Conservation (phyloP, 2,329 filamentous ascomycete genomes). For the Didymosphaeria variabile region DNA sequence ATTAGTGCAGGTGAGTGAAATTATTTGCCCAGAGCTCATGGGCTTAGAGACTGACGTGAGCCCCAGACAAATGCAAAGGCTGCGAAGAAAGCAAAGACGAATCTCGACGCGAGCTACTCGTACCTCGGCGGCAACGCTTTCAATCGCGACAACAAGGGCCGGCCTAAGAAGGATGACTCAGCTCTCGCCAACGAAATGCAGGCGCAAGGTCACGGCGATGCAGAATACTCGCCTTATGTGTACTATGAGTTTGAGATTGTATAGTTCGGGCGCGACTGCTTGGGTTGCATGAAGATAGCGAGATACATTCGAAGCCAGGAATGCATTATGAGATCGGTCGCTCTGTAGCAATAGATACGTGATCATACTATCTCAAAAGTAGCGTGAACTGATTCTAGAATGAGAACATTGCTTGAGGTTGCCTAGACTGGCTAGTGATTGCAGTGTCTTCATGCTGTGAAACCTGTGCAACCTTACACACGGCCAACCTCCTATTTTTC, state of each 20-base stretch:
- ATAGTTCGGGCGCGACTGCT: slow-evolving; percentile 3
- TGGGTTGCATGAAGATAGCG: neutral
- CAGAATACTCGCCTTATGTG: slow-evolving; percentile 94
- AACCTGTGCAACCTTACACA: too few species aligned
- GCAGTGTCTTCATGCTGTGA: too few species aligned
- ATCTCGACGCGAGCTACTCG: slow-evolving; percentile 82
- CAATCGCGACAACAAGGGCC: slow-evolving; percentile 90
- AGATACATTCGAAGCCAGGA: neutral
- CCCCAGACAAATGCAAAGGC: slow-evolving; percentile 81
- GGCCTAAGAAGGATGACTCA: slow-evolving; percentile 88
- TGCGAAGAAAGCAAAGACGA: slow-evolving; percentile 72
- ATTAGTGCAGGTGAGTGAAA: slow-evolving; percentile 73
- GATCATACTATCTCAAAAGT: neutral
- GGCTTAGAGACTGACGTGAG: slow-evolving; percentile 13
- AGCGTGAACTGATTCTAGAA: too few species aligned
- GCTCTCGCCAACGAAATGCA: slow-evolving; percentile 83
- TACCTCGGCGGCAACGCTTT: slow-evolving; percentile 96
- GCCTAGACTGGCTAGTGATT: too few species aligned
- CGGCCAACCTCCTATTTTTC: too few species aligned
- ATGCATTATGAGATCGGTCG: neutral
- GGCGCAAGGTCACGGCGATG: slow-evolving; percentile 73
- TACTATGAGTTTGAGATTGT: slow-evolving; percentile 91
- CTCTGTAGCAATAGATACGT: slow-evolving; percentile 5
- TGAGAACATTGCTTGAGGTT: too few species aligned
- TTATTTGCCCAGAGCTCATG: neutral